These are phyloP conservation scores for Sordariomycetes sp. DNA, from an alignment of 2,329 filamentous ascomycete species.

Conservation along the genomic window DNA sequence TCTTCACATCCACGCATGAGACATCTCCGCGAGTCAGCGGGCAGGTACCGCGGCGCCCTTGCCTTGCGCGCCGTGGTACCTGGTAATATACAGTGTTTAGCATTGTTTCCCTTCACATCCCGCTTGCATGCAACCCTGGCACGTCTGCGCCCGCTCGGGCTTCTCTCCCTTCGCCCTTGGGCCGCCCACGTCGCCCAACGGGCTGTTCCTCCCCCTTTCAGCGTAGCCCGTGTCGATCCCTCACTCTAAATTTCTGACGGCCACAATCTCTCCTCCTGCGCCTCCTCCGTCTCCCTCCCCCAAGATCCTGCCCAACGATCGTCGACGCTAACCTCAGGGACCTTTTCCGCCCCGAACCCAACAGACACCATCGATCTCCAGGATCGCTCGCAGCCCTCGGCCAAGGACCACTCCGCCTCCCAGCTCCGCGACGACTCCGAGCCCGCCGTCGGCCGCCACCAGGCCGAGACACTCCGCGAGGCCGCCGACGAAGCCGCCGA, in stretches of 20 bases:
- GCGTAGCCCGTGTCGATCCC: conserved; percentile 2
- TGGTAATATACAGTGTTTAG: neutral
- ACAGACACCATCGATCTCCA: conserved; percentile 92
- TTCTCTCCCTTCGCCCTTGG: neutral
- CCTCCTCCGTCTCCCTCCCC: neutral
- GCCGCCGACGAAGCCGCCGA: conserved; percentile 67
- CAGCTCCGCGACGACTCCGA: neutral
- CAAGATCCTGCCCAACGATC: neutral
- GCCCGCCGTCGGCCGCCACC: conserved; percentile 69
- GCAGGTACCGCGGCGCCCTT: neutral
- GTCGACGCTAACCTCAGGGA: conserved; percentile 2
- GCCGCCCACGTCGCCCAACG: neutral
- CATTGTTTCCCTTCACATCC: neutral
- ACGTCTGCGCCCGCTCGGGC: conserved; percentile 1
- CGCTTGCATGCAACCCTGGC: neutral
- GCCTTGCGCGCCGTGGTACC: neutral
- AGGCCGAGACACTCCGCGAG: conserved; percentile 74
- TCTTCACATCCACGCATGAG: neutral
- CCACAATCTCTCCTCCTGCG: neutral
- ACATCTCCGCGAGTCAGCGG: neutral
- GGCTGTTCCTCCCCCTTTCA: neutral
- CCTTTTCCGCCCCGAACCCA: neutral
- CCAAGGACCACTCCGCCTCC: conserved; percentile 44
- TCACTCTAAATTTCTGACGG: conserved; percentile 2
- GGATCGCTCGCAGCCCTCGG: conserved; percentile 69